These are phyloP conservation scores for Lophiotrema nucula DNA, from an alignment of 495 filamentous ascomycete species.

Conservation along the genomic window DNA sequence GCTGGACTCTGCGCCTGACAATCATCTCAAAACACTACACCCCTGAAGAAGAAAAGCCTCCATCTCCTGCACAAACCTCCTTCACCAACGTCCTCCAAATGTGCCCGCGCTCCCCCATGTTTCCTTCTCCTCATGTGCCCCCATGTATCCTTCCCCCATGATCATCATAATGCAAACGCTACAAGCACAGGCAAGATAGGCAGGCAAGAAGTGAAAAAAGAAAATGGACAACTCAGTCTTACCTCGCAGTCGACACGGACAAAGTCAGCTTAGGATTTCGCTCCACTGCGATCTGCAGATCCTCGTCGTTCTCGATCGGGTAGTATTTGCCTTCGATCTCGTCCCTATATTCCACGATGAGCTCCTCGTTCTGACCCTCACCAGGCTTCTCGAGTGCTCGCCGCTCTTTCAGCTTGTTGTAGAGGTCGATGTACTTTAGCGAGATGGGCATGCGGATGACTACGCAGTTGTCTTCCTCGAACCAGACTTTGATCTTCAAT, in stretches of 20 bases:
- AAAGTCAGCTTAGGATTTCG: slow-evolving; percentile 85
- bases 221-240: too few species aligned
- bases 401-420: slow-evolving; percentile 67
- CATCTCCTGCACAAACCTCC: not conserved
- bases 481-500: slow-evolving; percentile 88
- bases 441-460: slow-evolving; percentile 83
- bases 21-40: too few species aligned
- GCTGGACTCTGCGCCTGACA: not conserved
- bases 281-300: slow-evolving; percentile 74
- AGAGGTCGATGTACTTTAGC: slow-evolving; percentile 60
- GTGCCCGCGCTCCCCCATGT: too few species aligned
- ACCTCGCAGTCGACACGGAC: slow-evolving; percentile 53
- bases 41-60: not conserved
- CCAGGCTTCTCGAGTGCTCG: slow-evolving; percentile 39
- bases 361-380: slow-evolving; percentile 53
- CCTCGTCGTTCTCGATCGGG: slow-evolving; percentile 71
- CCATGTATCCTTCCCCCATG: too few species aligned
- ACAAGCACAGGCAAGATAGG: too few species aligned
- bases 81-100: too few species aligned
- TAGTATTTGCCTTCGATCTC: slow-evolving; percentile 73
- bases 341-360: slow-evolving; percentile 81
- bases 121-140: too few species aligned
- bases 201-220: too few species aligned
- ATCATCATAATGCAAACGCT: too few species aligned
- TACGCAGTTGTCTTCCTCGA: slow-evolving; percentile 85